phyloP scores from a whole-genome alignment of 805 yeast species.

The Zygoascus flipseniorum region DNA sequence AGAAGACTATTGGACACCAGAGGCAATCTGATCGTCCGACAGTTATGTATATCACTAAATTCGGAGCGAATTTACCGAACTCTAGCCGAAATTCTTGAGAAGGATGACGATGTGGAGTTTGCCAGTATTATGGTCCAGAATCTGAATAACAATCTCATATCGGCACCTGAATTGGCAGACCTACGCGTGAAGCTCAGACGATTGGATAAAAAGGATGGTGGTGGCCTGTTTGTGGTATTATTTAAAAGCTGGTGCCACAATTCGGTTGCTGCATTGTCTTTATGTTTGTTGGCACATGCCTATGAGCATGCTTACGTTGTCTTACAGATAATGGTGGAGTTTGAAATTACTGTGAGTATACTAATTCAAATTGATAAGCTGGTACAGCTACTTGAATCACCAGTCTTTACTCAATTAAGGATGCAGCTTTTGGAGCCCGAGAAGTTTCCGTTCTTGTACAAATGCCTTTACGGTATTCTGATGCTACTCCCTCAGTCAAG shows the following conservation, averaged over 20 bases:
- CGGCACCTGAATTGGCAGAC: constrained; percentile 69
- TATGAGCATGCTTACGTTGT: constrained; percentile 84
- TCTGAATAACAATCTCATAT: constrained; percentile 73
- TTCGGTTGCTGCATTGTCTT: constrained; percentile 77
- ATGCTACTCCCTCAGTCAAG: constrained; percentile 93
- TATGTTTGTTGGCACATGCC: constrained; percentile 78
- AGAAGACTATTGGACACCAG: constrained; percentile 54
- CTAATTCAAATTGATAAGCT: constrained; percentile 82
- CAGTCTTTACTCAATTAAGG: constrained; percentile 80
- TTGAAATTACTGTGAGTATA: constrained; percentile 70
- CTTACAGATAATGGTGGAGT: constrained; percentile 68
- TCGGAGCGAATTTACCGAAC: constrained; percentile 79
- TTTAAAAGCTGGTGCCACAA: constrained; percentile 90
- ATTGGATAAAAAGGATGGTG: constrained; percentile 55
- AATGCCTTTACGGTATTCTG: constrained; percentile 81
- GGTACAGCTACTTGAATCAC: constrained; percentile 86
- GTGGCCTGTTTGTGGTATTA: constrained; percentile 60
- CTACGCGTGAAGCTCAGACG: constrained; percentile 61
- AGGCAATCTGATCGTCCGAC: constrained; percentile 77
- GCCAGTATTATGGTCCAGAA: constrained; percentile 78
- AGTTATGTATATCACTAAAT: constrained; percentile 70
- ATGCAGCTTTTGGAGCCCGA: constrained; percentile 86
- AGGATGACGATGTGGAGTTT: constrained; percentile 56
- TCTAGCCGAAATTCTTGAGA: constrained; percentile 62
- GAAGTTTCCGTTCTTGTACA: constrained; percentile 68